Evolutionary conservation across 1,139 yeast species (phyloP).

Genomic region (Chernovozyma aurita): DNA sequence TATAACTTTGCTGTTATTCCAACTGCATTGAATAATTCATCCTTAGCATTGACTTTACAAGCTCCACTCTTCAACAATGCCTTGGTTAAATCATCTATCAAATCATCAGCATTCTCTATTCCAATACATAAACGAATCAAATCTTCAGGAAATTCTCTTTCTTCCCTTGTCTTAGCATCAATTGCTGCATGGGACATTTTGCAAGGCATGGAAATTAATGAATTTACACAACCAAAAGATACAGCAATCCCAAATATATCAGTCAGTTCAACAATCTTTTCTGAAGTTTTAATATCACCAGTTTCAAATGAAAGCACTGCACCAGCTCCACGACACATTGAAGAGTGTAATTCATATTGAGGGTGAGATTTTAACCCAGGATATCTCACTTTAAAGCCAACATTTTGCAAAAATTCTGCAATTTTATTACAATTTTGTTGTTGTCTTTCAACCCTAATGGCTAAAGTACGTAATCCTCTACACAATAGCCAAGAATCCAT

Average conservation of each 20-base stretch:
- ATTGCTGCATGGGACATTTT: conserved; percentile 97
- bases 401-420: conserved; percentile 64
- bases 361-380: conserved; percentile 84
- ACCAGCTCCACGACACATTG: conserved; percentile 81
- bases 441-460: conserved; percentile 82
- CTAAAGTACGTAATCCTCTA: conserved; percentile 82
- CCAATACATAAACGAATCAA: conserved; percentile 85
- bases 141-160: conserved; percentile 89
- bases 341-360: conserved; percentile 70
- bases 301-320: conserved; percentile 89
- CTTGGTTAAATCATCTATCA: conserved; percentile 67
- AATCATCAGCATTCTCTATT: conserved; percentile 63
- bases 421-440: conserved; percentile 72
- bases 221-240: conserved; percentile 91
- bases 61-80: conserved; percentile 70
- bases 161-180: conserved; percentile 79
- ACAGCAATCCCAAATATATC: conserved; percentile 86
- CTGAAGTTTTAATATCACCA: conserved; percentile 63
- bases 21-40: conserved; percentile 43
- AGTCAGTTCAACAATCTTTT: conserved; percentile 70
- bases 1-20: conserved; percentile 38
- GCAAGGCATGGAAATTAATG: conserved; percentile 88
- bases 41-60: conserved; percentile 38
- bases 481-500: conserved; percentile 86
- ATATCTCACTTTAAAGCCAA: conserved; percentile 69